These are phyloP conservation scores for Penicillium sp. DNA, from an alignment of 2,329 filamentous ascomycete genomes.

Conservation along the genomic window DNA sequence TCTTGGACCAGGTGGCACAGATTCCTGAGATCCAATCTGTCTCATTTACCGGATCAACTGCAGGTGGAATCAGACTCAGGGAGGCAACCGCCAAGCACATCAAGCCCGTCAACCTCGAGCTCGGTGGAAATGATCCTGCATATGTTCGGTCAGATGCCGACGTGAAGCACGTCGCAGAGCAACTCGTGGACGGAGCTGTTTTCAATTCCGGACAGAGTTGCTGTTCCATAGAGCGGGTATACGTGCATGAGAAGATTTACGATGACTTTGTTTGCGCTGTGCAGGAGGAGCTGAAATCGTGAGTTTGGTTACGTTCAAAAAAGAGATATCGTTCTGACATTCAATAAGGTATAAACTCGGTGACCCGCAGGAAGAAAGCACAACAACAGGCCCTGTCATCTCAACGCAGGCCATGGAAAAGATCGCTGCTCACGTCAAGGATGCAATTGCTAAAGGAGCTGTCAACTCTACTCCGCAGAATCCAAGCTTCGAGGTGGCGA, in stretches of 20 bases:
- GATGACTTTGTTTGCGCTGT: constrained; percentile 77
- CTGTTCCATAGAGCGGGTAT: constrained; percentile 84
- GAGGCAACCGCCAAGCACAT: constrained; percentile 76
- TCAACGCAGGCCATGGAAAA: constrained; percentile 71
- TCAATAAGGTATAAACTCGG: constrained; percentile 47
- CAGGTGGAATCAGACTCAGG: constrained; percentile 77
- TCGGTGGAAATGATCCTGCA: constrained; percentile 89
- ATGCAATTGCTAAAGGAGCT: constrained; percentile 78
- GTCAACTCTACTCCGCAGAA: constrained; percentile 76
- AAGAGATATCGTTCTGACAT: not conserved
- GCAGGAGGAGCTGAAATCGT: constrained; percentile 70
- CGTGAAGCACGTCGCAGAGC: constrained; percentile 79
- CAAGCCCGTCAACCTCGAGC: constrained; percentile 79
- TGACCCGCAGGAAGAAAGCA: constrained; percentile 70
- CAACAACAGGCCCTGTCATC: constrained; percentile 80
- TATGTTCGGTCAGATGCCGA: constrained; percentile 83
- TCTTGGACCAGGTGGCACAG: constrained; percentile 73
- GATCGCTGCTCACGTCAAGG: constrained; percentile 74
- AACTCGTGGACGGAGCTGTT: constrained; percentile 85
- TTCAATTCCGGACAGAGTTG: constrained; percentile 97
- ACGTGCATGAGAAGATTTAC: constrained; percentile 78
- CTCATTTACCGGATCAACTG: constrained; percentile 88
- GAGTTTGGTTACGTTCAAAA: not conserved
- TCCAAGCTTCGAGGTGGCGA: constrained; percentile 60
- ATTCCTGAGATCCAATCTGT: constrained; percentile 72